Percentiles rank a stretch among this genome's conserved stretches.
These are phyloP conservation scores for Senna siamea DNA, from an alignment of 306 rosid genomes.

Conservation along the genomic window DNA sequence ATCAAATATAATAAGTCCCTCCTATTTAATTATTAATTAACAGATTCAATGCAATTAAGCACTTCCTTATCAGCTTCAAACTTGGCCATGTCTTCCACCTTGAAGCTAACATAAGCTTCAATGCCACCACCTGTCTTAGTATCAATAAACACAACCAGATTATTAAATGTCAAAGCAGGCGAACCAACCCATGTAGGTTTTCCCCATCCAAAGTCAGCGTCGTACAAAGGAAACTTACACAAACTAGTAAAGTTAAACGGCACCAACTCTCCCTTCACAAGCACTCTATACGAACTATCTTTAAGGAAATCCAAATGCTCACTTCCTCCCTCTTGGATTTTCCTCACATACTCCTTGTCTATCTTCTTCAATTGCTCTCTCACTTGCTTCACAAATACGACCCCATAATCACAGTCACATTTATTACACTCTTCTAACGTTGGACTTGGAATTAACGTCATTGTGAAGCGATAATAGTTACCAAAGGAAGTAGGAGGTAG, in stretches of 20 bases:
- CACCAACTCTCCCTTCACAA: conserved; percentile 42
- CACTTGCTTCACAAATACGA: conserved; percentile 24
- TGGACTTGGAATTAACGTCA: conserved; percentile 37
- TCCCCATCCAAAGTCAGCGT: conserved; percentile 68
- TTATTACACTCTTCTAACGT: background rate
- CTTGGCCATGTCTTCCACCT: conserved; percentile 55
- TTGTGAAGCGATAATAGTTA: conserved; percentile 38
- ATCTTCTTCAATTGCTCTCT: conserved; percentile 47
- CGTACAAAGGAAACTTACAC: conserved; percentile 61
- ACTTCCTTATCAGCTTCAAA: conserved; percentile 48
- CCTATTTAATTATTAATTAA: no score
- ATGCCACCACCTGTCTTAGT: conserved; percentile 50
- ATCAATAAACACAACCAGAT: conserved; percentile 54
- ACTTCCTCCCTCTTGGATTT: conserved; percentile 24
- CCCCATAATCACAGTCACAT: conserved; percentile 8
- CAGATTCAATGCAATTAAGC: conserved; percentile 25
- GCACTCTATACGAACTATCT: conserved; percentile 26
- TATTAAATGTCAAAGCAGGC: conserved; percentile 46
- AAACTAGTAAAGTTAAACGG: conserved; percentile 49
- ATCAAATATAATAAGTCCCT: no score
- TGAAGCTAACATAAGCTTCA: conserved; percentile 55
- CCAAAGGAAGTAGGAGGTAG: conserved; percentile 45
- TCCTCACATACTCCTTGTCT: conserved; percentile 38
- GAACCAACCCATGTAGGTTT: conserved; percentile 58
- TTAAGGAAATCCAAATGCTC: conserved; percentile 32